Conservation (phyloP, 2,329 filamentous ascomycete species). For the Hypomyces perniciosus region DNA sequence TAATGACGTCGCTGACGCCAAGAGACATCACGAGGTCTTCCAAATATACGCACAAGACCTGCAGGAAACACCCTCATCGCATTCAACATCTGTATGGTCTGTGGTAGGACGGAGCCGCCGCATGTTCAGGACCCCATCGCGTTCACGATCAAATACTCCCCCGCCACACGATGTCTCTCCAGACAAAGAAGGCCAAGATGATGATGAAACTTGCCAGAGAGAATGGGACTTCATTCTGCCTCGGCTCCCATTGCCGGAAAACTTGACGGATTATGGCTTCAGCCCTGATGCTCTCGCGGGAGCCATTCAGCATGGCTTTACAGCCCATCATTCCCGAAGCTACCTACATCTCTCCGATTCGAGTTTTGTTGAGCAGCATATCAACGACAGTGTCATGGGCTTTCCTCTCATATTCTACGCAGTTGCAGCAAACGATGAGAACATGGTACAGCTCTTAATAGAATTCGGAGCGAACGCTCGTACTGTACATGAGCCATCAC, state of each 20-base stretch:
- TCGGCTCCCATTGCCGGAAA: not conserved
- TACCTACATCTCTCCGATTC: not conserved
- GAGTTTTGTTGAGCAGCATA: not conserved
- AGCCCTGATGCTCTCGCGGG: not conserved
- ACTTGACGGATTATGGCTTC: not conserved
- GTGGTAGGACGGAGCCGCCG: too few relatives aligned
- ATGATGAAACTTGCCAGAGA: not conserved
- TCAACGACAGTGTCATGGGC: slow-evolving; percentile 2
- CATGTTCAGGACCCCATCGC: not conserved
- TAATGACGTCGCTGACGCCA: not conserved
- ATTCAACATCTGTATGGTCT: not conserved
- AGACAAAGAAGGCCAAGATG: not conserved
- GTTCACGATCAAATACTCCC: not conserved
- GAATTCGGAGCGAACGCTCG: not conserved
- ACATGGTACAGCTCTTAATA: slow-evolving; percentile 5
- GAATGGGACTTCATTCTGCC: slow-evolving; percentile 8
- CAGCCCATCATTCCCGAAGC: not conserved
- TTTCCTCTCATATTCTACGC: slow-evolving; percentile 9
- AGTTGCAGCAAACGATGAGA: slow-evolving; percentile 4
- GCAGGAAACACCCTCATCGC: not conserved
- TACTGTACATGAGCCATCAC: not conserved
- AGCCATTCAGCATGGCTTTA: slow-evolving; percentile 3
- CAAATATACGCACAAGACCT: not conserved
- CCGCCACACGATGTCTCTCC: not conserved
- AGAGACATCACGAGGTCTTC: not conserved